Percentiles rank a stretch among this genome's conserved stretches.
Evolutionary conservation across 306 rosid genomes (phyloP).

Genomic region (Rubus idaeus): DNA sequence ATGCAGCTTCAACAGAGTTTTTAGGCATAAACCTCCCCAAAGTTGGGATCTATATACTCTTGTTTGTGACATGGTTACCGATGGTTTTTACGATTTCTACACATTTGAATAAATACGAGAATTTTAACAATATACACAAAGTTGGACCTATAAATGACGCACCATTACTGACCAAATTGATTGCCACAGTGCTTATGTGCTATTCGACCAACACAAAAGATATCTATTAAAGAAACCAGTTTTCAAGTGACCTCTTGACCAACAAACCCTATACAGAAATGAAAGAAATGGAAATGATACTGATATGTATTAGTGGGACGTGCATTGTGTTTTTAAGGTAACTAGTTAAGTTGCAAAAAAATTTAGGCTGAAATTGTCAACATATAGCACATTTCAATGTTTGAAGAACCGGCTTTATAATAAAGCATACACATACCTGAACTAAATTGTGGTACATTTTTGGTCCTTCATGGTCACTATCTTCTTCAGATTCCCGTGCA

Average conservation of each 20-base stretch:
- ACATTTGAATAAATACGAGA: background rate
- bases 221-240: background rate
- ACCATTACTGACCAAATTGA: background rate
- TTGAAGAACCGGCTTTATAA: slow-evolving; percentile 24
- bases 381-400: slow-evolving; percentile 15
- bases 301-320: background rate
- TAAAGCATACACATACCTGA: slow-evolving; percentile 46
- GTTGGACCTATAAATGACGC: no score
- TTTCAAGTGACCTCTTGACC: slow-evolving; percentile 4
- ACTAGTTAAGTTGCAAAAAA: background rate
- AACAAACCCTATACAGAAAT: background rate
- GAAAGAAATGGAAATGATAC: background rate
- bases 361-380: background rate
- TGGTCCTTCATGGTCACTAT: slow-evolving; percentile 33
- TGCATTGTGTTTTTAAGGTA: background rate
- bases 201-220: background rate
- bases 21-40: no score
- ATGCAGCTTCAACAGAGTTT: background rate
- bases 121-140: background rate
- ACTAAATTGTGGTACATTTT: slow-evolving; percentile 29
- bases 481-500: slow-evolving; percentile 35
- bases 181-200: no score
- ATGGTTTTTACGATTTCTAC: background rate
- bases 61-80: background rate
- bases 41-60: background rate